Evolutionary conservation across 23 red algal species (phyloP), one percentile per base, ranked within the genome.

Genomic region (Gracilaria vermiculophylla): DNA sequence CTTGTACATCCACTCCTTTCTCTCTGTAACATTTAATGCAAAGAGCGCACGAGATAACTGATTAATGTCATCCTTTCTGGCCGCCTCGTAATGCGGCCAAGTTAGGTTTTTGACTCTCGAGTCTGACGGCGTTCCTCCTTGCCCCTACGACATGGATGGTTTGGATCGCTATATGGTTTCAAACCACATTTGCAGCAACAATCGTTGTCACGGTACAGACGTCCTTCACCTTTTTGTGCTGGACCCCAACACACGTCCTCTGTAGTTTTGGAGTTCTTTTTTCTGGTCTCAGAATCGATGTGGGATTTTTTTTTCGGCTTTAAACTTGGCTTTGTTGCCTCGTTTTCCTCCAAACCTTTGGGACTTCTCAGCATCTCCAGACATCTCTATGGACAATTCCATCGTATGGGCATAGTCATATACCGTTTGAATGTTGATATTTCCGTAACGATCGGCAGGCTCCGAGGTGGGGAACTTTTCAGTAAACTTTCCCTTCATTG

Each of bases 391-490:
- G 4, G 73, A 51, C 42, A 78, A n/a, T 35, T 78, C 73, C 3
- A 78, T 20, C 31, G 44, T 56, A 17, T 44, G 20, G 44, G 31
- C 73, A 78, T 56, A 78, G 2, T 78, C 51, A 35, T 27, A 78
- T 78, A 35, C 73, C 1, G 24, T 23, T 53, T 56, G 73, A 17
- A 78, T 78, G 73, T 78, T 69, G n/a, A 25, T 0, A 25, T 6
- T 41, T 19, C 64, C 64, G 27, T 69, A 69, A 8, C 64, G 34
- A 25, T 69, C 73, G n/a, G 21, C 36, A 3, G 73, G 73, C 44
- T 78, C 23, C 17, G 73, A 78, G 21, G n/a, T 56, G 31, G 65
- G 53, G 40, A 69, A 74, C 52, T 87, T 61, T 29, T 87, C 67
- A 3, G 65, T 29, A 43, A 87, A 87, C 49, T 76, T 61, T 39